These are phyloP conservation scores for Coleophoma cylindrospora DNA, from an alignment of 2,329 filamentous ascomycete genomes.

Conservation along the genomic window DNA sequence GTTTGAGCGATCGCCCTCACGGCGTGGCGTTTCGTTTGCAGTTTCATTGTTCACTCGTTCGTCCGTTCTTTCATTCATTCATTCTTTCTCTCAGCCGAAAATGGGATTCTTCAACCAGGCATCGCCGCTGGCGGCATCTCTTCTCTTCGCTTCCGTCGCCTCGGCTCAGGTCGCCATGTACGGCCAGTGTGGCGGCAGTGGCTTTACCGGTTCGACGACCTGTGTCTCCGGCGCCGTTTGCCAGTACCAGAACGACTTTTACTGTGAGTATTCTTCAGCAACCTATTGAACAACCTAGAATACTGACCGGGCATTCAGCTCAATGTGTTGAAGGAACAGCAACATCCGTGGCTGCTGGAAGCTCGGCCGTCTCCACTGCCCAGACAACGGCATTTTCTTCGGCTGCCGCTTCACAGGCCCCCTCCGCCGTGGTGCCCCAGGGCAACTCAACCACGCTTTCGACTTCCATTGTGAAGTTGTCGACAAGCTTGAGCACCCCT, in stretches of 20 bases:
- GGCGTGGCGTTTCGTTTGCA: background rate
- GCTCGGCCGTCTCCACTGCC: background rate
- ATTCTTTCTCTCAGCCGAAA: background rate
- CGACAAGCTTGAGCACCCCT: background rate
- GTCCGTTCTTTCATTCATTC: background rate
- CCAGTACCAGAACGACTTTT: conserved; percentile 9
- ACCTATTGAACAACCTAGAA: background rate
- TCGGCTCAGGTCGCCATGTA: conserved; percentile 4
- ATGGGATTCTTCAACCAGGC: background rate
- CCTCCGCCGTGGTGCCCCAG: background rate
- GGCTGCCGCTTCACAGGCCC: background rate
- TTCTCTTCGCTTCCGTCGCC: conserved; percentile 3
- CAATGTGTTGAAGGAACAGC: conserved; percentile 1
- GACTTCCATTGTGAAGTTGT: conserved; percentile 1
- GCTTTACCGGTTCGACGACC: conserved; percentile 8
- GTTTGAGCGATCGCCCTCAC: background rate
- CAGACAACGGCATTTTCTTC: background rate
- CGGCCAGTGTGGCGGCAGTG: conserved; percentile 15
- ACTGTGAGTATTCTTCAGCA: background rate
- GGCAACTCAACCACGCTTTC: background rate
- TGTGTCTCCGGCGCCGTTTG: conserved; percentile 9
- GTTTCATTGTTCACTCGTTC: background rate
- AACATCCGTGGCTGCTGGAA: background rate
- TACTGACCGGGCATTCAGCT: background rate
- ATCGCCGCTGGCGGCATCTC: background rate